Evolutionary conservation across 768 basidiomycete genomes (phyloP).

Genomic region (Panellus pusillus): DNA sequence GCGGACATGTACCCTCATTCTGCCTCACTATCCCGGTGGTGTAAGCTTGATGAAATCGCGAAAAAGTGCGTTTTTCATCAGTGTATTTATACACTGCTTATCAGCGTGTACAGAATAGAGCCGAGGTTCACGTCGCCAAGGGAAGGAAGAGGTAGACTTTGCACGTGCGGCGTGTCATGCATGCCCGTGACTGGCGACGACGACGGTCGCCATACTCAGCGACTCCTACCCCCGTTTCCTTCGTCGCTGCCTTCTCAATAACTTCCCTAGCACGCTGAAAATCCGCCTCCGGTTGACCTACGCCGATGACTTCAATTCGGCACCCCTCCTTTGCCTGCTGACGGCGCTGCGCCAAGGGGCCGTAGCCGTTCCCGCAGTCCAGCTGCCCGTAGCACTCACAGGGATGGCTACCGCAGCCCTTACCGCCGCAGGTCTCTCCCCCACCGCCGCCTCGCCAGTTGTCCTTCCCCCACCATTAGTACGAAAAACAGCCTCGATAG

Average conservation of each 20-base stretch:
- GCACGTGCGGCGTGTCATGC: too few relatives aligned
- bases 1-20: too few relatives aligned
- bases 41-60: too few relatives aligned
- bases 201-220: too few relatives aligned
- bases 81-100: too few relatives aligned
- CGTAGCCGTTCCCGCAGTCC: conserved; percentile 79
- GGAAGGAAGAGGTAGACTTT: too few relatives aligned
- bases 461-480: neutral
- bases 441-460: conserved; percentile 5
- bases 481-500: conserved; percentile 10
- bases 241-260: conserved; percentile 1
- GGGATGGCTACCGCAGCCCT: conserved; percentile 40
- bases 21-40: too few relatives aligned
- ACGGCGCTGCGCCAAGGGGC: conserved; percentile 55
- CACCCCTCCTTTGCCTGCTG: conserved; percentile 56
- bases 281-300: conserved; percentile 67
- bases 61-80: too few relatives aligned
- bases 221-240: conserved; percentile 32
- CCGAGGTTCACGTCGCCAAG: too few relatives aligned
- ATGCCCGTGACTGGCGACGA: too few relatives aligned
- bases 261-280: conserved; percentile 59
- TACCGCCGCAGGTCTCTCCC: conserved; percentile 4
- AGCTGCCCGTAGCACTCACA: conserved; percentile 45
- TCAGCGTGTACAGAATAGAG: too few relatives aligned
- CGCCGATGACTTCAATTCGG: conserved; percentile 72